These are phyloP conservation scores for Paecilomyces fulvus DNA, from an alignment of 2,329 filamentous ascomycete genomes.

Conservation along the genomic window DNA sequence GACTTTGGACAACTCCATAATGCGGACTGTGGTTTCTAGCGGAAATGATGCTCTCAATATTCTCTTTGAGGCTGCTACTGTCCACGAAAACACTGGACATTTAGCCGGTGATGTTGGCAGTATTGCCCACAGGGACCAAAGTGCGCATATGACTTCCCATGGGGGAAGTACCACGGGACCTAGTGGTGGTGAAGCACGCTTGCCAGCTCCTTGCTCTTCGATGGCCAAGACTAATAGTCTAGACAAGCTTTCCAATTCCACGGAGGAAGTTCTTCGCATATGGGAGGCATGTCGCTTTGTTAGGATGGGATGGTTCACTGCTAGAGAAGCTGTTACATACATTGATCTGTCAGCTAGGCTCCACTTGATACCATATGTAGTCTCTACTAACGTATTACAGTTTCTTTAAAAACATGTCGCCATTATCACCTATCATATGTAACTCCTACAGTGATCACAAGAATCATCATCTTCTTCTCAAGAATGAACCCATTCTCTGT, in stretches of 20 bases:
- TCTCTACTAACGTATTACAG: conserved; percentile 11
- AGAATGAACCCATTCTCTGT: conserved; percentile 44
- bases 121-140: conserved; percentile 15
- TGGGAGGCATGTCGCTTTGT: conserved; percentile 46
- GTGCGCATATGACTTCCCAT: conserved; percentile 1
- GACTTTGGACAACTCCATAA: conserved; percentile 27
- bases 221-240: background rate
- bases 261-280: conserved; percentile 27
- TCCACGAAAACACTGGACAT: conserved; percentile 25
- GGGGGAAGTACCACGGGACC: background rate
- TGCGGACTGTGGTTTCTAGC: conserved; percentile 41
- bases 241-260: conserved; percentile 9
- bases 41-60: conserved; percentile 44
- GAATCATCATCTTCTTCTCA: conserved; percentile 40
- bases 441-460: conserved; percentile 40
- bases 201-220: background rate
- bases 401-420: conserved; percentile 41
- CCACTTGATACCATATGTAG: background rate
- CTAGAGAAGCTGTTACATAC: conserved; percentile 43
- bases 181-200: background rate
- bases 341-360: conserved; percentile 35
- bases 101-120: conserved; percentile 16
- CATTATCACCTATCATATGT: conserved; percentile 41
- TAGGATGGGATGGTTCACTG: conserved; percentile 46
- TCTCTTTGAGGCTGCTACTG: conserved; percentile 40